phyloP scores from a whole-genome alignment of 345 rosid genomes.

The Moricandia moricandioides region DNA sequence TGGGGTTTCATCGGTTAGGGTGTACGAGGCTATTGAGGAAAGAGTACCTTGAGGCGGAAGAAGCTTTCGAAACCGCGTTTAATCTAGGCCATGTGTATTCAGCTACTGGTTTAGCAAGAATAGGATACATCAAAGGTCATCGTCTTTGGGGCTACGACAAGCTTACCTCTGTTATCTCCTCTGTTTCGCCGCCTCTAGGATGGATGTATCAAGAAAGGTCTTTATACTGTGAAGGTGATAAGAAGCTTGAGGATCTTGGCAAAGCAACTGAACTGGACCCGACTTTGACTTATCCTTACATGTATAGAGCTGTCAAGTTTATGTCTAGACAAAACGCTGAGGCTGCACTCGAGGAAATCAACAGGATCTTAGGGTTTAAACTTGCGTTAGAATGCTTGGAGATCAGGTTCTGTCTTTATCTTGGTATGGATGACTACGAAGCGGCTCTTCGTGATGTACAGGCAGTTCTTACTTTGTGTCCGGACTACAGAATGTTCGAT shows the following conservation, averaged over 20 bases:
- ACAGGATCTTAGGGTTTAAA: slow-evolving; percentile 81
- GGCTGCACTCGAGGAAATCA: slow-evolving; percentile 35
- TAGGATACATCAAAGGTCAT: slow-evolving; percentile 61
- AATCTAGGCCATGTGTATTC: slow-evolving; percentile 77
- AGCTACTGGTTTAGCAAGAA: slow-evolving; percentile 76
- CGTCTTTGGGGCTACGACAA: slow-evolving; percentile 66
- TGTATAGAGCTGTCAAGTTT: too few species aligned
- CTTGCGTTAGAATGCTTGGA: slow-evolving; percentile 91
- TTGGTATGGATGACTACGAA: slow-evolving; percentile 74
- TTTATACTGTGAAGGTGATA: slow-evolving; percentile 69
- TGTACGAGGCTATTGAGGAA: slow-evolving; percentile 48
- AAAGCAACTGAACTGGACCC: slow-evolving; percentile 87
- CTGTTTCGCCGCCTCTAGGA: slow-evolving; percentile 62
- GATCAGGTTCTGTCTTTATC: slow-evolving; percentile 83
- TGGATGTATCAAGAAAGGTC: slow-evolving; percentile 99
- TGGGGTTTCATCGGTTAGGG: slow-evolving; percentile 93
- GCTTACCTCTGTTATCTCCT: slow-evolving; percentile 72
- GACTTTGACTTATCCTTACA: slow-evolving; percentile 49
- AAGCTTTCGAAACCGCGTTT: slow-evolving; percentile 61
- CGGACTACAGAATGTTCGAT: slow-evolving; percentile 80
- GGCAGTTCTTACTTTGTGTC: slow-evolving; percentile 81
- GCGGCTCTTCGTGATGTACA: slow-evolving; percentile 91
- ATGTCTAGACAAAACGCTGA: too few species aligned
- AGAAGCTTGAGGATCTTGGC: slow-evolving; percentile 76
- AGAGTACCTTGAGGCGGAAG: slow-evolving; percentile 69